phyloP scores from a whole-genome alignment of 176 grass and related monocot genomes.

The Ensete ventricosum region DNA sequence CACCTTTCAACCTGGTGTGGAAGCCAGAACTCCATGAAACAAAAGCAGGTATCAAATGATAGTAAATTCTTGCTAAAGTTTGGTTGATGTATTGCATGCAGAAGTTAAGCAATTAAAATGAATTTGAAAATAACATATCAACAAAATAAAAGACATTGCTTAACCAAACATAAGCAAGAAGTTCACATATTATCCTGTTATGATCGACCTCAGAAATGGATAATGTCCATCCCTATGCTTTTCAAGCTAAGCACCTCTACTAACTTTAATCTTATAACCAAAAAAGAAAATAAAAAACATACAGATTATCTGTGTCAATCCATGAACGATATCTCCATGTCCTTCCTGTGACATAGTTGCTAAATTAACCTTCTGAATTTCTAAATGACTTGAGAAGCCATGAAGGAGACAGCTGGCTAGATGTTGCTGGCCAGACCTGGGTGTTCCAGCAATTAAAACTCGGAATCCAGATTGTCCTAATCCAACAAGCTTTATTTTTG shows the following conservation, averaged over 20 bases:
- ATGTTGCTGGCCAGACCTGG: slow-evolving; percentile 72
- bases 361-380: slow-evolving; percentile 88
- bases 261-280: slow-evolving; percentile 16
- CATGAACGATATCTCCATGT: slow-evolving; percentile 79
- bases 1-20: too few relatives aligned
- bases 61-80: not conserved
- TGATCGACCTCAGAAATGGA: not conserved
- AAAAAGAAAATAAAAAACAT: slow-evolving; percentile 34
- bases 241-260: not conserved
- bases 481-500: slow-evolving; percentile 24
- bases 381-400: slow-evolving; percentile 72
- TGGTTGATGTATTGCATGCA: not conserved
- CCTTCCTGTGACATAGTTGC: slow-evolving; percentile 85
- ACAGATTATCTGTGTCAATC: slow-evolving; percentile 87
- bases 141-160: too few relatives aligned
- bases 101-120: not conserved
- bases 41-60: not conserved
- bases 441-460: slow-evolving; percentile 67
- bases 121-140: too few relatives aligned
- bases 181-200: not conserved
- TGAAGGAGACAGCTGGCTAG: slow-evolving; percentile 69
- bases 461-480: slow-evolving; percentile 47
- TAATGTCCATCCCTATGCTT: not conserved
- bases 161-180: not conserved
- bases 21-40: not conserved